phyloP scores from a whole-genome alignment of 805 yeast genomes.

The Debaryomyces maramus region DNA sequence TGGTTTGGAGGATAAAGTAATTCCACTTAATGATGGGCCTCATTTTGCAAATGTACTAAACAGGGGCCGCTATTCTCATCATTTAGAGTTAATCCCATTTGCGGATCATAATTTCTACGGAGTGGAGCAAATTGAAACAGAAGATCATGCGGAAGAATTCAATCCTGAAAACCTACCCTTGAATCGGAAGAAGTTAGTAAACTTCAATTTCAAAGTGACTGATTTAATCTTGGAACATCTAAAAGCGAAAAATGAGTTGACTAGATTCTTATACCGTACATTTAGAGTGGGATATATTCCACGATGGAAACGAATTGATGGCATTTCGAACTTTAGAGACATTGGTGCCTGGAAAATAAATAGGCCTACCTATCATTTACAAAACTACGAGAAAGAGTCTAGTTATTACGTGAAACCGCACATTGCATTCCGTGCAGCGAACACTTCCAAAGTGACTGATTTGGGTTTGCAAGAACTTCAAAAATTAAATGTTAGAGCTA shows the following conservation, averaged over 20 bases:
- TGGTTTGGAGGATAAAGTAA: slow-evolving; percentile 65
- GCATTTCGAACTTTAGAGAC: slow-evolving; percentile 74
- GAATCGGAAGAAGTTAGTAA: slow-evolving; percentile 45
- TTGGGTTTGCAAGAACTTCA: slow-evolving; percentile 45
- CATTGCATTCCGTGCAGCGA: slow-evolving; percentile 63
- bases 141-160: slow-evolving; percentile 28
- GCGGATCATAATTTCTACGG: slow-evolving; percentile 88
- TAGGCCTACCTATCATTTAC: slow-evolving; percentile 24
- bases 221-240: slow-evolving; percentile 51
- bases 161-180: slow-evolving; percentile 46
- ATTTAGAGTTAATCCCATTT: slow-evolving; percentile 53
- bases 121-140: slow-evolving; percentile 32
- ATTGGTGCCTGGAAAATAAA: slow-evolving; percentile 69
- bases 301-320: slow-evolving; percentile 65
- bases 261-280: slow-evolving; percentile 48
- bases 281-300: slow-evolving; percentile 39
- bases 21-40: slow-evolving; percentile 65
- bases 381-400: neutral
- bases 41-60: slow-evolving; percentile 57
- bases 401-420: slow-evolving; percentile 51
- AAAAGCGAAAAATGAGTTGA: slow-evolving; percentile 46
- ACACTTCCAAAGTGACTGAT: slow-evolving; percentile 51
- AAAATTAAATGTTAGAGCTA: slow-evolving; percentile 47
- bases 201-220: slow-evolving; percentile 57
- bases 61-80: slow-evolving; percentile 49